A percentile compares a stretch with the other conserved stretches of the same genome.
Evolutionary conservation across 805 yeast species (phyloP).

Genomic region (Lachancea quebecensis): DNA sequence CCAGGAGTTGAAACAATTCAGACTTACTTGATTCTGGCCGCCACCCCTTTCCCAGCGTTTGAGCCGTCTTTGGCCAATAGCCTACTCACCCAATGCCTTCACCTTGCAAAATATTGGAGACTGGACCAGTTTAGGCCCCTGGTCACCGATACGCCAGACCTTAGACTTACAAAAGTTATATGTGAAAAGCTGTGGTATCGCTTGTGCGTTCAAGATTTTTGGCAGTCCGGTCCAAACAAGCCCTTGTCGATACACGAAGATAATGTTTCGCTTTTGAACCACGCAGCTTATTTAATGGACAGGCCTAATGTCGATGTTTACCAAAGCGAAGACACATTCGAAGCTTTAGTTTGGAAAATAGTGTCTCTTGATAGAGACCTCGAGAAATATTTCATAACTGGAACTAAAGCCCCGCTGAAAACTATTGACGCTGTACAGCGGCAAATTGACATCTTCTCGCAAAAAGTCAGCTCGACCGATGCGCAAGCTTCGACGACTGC

Average conservation of each 20-base stretch:
- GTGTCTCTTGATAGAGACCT: slow-evolving; percentile 29
- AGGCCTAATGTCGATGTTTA: slow-evolving; percentile 21
- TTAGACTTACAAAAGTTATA: slow-evolving; percentile 18
- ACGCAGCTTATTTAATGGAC: slow-evolving; percentile 23
- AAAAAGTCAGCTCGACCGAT: slow-evolving; percentile 10
- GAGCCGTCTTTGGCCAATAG: slow-evolving; percentile 13
- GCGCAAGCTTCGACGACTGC: slow-evolving; percentile 13
- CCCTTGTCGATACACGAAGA: slow-evolving; percentile 19
- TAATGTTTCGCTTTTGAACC: slow-evolving; percentile 23
- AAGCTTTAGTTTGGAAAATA: slow-evolving; percentile 27
- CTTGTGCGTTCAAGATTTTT: slow-evolving; percentile 23
- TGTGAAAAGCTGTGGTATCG: slow-evolving; percentile 28
- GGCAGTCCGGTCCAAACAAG: slow-evolving; percentile 21
- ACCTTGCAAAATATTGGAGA: slow-evolving; percentile 22
- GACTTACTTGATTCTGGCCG: slow-evolving; percentile 20
- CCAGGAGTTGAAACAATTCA: slow-evolving; percentile 28
- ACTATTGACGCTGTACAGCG: slow-evolving; percentile 25
- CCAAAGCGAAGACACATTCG: slow-evolving; percentile 25
- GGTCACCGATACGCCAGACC: slow-evolving; percentile 19
- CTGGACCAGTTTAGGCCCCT: slow-evolving; percentile 18
- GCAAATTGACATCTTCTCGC: slow-evolving; percentile 16
- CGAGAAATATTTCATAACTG: slow-evolving; percentile 15
- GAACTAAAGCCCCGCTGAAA: slow-evolving; percentile 24
- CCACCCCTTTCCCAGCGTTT: slow-evolving; percentile 18
- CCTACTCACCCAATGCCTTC: slow-evolving; percentile 20